Percentiles rank a stretch among this genome's conserved stretches.
Evolutionary conservation across 345 rosid genomes (phyloP).

Genomic region (Eucalyptus regnans): DNA sequence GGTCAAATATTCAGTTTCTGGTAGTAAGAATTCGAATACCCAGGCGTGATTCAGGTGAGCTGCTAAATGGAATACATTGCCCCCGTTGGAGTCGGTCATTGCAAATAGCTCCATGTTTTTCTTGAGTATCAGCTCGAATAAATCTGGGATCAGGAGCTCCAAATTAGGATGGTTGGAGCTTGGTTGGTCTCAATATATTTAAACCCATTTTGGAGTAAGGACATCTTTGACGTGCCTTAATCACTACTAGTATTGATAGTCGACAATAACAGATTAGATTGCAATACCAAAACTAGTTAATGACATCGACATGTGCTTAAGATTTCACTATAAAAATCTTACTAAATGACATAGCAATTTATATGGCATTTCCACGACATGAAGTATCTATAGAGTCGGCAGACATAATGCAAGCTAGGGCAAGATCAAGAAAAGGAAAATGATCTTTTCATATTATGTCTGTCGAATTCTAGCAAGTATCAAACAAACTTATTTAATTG

Average conservation of each 20-base stretch:
- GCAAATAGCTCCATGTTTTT: no score
- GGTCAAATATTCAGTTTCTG: not conserved
- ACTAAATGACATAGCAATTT: not conserved
- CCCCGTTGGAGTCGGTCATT: no score
- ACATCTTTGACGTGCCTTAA: no score
- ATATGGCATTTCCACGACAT: not conserved
- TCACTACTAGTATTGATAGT: not conserved
- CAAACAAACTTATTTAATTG: no score
- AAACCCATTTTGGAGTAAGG: no score
- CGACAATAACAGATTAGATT: not conserved
- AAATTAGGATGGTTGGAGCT: no score
- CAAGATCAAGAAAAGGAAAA: not conserved
- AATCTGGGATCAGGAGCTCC: no score
- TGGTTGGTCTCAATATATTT: no score
- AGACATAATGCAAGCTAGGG: not conserved
- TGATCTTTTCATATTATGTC: not conserved
- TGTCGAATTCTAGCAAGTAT: no score
- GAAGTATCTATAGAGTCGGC: not conserved
- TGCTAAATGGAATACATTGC: no score
- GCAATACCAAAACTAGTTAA: not conserved
- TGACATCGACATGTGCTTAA: not conserved
- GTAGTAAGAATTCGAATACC: not conserved
- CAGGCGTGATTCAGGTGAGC: no score
- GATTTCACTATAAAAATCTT: not conserved
- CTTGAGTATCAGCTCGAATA: no score